Evolutionary conservation across 352 stramenopile species (phyloP).

Genomic region (Pythium biforme): DNA sequence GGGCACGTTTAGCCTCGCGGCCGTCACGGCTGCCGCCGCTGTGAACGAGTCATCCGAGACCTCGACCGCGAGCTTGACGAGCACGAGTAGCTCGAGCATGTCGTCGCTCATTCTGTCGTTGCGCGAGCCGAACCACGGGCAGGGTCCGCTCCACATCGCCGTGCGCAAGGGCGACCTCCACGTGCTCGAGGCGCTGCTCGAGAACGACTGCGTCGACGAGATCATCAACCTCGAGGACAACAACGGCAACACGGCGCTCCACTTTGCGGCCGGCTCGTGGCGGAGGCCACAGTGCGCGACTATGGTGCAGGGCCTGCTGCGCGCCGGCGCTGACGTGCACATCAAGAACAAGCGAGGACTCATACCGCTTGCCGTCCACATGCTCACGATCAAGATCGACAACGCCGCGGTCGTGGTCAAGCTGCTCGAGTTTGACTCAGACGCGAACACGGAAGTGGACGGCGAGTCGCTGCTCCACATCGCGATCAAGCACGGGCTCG

Average conservation of each 20-base stretch:
- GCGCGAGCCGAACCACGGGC: constrained; percentile 70
- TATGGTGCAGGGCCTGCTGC: constrained; percentile 51
- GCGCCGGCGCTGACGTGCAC: constrained; percentile 49
- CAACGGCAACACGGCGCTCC: constrained; percentile 80
- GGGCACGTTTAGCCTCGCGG: constrained; percentile 31
- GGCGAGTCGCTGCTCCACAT: constrained; percentile 63
- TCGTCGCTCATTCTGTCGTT: constrained; percentile 71
- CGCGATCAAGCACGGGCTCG: constrained; percentile 48
- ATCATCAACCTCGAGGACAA: constrained; percentile 69
- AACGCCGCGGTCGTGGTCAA: constrained; percentile 60
- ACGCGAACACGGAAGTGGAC: constrained; percentile 64
- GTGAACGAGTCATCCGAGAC: constrained; percentile 48
- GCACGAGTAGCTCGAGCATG: constrained; percentile 49
- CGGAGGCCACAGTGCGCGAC: constrained; percentile 40
- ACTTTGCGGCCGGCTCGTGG: constrained; percentile 73
- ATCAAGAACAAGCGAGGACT: constrained; percentile 63
- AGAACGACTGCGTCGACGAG: constrained; percentile 67
- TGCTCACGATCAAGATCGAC: constrained; percentile 78
- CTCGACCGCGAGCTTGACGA: constrained; percentile 62
- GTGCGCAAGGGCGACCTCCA: constrained; percentile 71
- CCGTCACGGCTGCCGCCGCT: not conserved
- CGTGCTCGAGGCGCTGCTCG: constrained; percentile 67
- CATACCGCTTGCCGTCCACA: constrained; percentile 69
- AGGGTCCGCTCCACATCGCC: constrained; percentile 76
- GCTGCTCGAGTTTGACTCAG: constrained; percentile 59